phyloP scores from a whole-genome alignment of 2,329 filamentous ascomycete species.

The Ophiostoma sp. region DNA sequence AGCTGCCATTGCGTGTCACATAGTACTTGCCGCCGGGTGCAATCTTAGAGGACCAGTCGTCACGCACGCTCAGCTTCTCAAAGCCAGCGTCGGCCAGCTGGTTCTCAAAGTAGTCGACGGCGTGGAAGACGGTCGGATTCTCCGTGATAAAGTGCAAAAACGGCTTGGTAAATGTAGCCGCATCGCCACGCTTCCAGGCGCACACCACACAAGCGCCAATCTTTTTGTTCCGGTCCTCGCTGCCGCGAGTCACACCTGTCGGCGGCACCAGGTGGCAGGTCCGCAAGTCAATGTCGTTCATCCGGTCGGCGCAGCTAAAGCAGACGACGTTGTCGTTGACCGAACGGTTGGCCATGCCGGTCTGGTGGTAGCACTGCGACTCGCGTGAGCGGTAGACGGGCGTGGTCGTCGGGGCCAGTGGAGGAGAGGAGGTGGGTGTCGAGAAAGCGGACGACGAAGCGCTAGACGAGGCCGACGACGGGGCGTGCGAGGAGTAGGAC shows the following conservation, averaged over 20 bases:
- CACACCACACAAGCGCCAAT: slow-evolving; percentile 42
- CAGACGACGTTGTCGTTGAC: slow-evolving; percentile 41
- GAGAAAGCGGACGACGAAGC: not conserved
- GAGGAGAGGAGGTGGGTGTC: not conserved
- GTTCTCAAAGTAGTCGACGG: slow-evolving; percentile 74
- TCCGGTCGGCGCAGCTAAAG: slow-evolving; percentile 42
- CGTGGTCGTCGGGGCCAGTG: not conserved
- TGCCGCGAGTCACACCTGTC: not conserved
- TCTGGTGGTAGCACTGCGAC: slow-evolving; percentile 46
- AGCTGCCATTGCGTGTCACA: slow-evolving; percentile 41
- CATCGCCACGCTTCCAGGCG: slow-evolving; percentile 44
- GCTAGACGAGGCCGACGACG: not conserved
- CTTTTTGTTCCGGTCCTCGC: slow-evolving; percentile 12
- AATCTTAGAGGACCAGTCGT: slow-evolving; percentile 72
- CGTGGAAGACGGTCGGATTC: slow-evolving; percentile 94
- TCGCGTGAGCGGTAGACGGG: slow-evolving; percentile 20
- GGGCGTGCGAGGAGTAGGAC: not conserved
- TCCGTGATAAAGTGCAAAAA: slow-evolving; percentile 85
- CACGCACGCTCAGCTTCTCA: slow-evolving; percentile 73
- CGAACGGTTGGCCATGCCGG: slow-evolving; percentile 43
- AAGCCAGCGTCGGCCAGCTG: slow-evolving; percentile 74
- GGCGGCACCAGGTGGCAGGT: slow-evolving; percentile 22
- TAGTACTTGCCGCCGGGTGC: slow-evolving; percentile 61
- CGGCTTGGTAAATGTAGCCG: slow-evolving; percentile 73
- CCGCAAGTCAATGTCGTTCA: slow-evolving; percentile 30